These are phyloP conservation scores for Tubosaeta sp. DNA, from an alignment of 768 basidiomycete species.

Conservation along the genomic window DNA sequence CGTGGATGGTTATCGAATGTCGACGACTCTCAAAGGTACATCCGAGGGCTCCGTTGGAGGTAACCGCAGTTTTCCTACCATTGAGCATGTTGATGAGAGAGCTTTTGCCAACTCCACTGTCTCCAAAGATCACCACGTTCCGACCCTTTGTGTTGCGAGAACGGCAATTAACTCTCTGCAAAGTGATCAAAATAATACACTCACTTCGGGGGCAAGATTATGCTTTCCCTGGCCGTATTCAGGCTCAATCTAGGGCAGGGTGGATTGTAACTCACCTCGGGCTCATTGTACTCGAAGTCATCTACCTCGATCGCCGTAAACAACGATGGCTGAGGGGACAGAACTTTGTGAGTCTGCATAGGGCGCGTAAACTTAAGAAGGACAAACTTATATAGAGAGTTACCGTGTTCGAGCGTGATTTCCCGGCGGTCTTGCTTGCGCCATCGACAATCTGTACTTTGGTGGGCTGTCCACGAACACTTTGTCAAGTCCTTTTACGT, in stretches of 20 bases:
- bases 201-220: constrained; percentile 6
- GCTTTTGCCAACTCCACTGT: constrained; percentile 41
- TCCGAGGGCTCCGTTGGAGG: constrained; percentile 30
- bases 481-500: neutral
- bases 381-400: neutral
- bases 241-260: neutral
- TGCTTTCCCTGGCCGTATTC: neutral
- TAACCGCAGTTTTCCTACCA: constrained; percentile 25
- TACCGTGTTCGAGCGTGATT: constrained; percentile 2
- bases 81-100: constrained; percentile 41
- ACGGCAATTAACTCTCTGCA: neutral
- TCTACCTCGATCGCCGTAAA: constrained; percentile 6
- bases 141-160: constrained; percentile 7
- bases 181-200: neutral
- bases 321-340: constrained; percentile 14
- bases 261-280: constrained; percentile 7
- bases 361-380: neutral
- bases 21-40: constrained; percentile 33
- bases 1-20: constrained; percentile 20
- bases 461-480: constrained; percentile 3
- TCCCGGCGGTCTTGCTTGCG: neutral
- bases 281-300: neutral
- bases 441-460: neutral
- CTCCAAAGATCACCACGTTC: constrained; percentile 43
- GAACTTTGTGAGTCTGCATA: constrained; percentile 6